Evolutionary conservation across 345 rosid species (phyloP).

Genomic region (Citrus cavaleriei): DNA sequence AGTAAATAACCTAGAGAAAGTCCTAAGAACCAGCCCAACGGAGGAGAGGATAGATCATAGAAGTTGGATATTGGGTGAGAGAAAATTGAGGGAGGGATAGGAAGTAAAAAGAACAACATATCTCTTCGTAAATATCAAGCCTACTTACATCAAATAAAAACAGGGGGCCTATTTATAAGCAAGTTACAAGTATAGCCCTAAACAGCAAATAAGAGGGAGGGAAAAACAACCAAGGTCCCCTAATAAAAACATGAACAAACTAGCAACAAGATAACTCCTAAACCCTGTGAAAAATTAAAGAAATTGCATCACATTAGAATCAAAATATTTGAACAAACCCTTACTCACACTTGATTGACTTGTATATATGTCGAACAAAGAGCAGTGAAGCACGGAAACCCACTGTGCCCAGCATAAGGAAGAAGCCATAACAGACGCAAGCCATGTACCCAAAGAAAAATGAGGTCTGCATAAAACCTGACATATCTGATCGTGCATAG

Average conservation of each 20-base stretch:
- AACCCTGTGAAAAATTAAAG: neutral
- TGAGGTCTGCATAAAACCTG: conserved; percentile 87
- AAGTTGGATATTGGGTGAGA: neutral
- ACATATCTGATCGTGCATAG: conserved; percentile 76
- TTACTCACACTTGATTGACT: conserved; percentile 81
- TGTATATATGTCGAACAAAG: conserved; percentile 75
- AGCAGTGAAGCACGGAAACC: conserved; percentile 76
- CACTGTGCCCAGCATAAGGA: conserved; percentile 75
- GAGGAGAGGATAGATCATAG: no score
- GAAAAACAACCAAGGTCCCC: neutral
- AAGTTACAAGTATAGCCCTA: neutral
- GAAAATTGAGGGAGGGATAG: neutral
- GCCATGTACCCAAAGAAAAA: conserved; percentile 92
- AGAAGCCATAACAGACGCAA: conserved; percentile 81
- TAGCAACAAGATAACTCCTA: neutral
- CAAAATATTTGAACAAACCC: neutral
- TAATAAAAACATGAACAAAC: neutral
- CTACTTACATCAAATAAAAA: neutral
- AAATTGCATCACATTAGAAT: no score
- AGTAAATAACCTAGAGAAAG: no score
- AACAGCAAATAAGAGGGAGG: no score
- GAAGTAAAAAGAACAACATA: neutral
- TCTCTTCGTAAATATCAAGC: neutral
- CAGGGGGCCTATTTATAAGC: neutral
- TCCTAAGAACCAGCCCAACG: no score